Evolutionary conservation across 352 stramenopile species (phyloP).

Genomic region (Lagenidium giganteum): DNA sequence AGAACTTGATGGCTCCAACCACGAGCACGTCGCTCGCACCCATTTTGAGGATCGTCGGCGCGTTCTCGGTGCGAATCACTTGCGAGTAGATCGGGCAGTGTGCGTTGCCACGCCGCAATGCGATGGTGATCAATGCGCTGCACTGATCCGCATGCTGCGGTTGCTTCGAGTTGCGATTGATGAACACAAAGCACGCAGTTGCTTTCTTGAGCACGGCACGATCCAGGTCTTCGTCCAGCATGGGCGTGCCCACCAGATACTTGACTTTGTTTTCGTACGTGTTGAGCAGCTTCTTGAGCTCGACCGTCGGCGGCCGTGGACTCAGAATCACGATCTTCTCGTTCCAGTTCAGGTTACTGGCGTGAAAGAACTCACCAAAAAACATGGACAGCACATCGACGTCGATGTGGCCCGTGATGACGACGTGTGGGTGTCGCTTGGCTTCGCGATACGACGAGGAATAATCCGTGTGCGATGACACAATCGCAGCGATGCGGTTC

Average conservation of each 20-base stretch:
- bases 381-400: conserved; percentile 45
- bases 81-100: conserved; percentile 62
- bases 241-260: conserved; percentile 64
- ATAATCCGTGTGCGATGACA: conserved; percentile 62
- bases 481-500: conserved; percentile 50
- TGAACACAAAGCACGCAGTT: conserved; percentile 49
- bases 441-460: conserved; percentile 49
- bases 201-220: conserved; percentile 35
- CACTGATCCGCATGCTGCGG: conserved; percentile 49
- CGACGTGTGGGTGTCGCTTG: conserved; percentile 55
- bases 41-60: conserved; percentile 49
- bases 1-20: conserved; percentile 55
- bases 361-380: conserved; percentile 71
- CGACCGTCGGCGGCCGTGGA: conserved; percentile 30
- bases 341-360: conserved; percentile 68
- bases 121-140: conserved; percentile 52
- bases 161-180: conserved; percentile 31
- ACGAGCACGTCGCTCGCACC: conserved; percentile 52
- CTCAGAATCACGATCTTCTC: conserved; percentile 62
- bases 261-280: conserved; percentile 57
- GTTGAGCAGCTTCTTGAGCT: conserved; percentile 61
- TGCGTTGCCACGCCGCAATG: conserved; percentile 42
- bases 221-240: conserved; percentile 57
- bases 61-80: conserved; percentile 48
- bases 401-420: conserved; percentile 57